A percentile compares a stretch with the other conserved stretches of the same genome.
Conservation (phyloP, 2,329 filamentous ascomycete species). For the Xylaria sp. region DNA sequence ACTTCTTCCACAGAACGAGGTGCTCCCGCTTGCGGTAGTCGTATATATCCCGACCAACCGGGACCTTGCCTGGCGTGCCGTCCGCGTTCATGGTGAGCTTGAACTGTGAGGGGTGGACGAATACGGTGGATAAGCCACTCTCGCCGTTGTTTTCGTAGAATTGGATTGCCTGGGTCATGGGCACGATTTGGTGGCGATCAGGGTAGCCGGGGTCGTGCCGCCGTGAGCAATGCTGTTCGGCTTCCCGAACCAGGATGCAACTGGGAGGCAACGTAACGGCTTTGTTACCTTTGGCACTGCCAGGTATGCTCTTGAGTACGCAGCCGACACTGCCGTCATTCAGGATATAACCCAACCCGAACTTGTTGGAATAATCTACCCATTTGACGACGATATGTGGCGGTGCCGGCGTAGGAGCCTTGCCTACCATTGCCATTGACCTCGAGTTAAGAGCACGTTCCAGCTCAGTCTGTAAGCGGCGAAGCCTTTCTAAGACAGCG, state of each 20-base stretch:
- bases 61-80: constrained; percentile 63
- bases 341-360: constrained; percentile 81
- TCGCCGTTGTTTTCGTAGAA: constrained; percentile 75
- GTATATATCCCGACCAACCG: constrained; percentile 64
- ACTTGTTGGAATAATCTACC: constrained; percentile 89
- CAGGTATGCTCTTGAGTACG: constrained; percentile 59
- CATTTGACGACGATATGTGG: constrained; percentile 74
- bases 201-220: constrained; percentile 57
- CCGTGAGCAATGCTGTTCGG: constrained; percentile 70
- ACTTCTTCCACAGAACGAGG: constrained; percentile 72
- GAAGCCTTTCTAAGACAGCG: constrained; percentile 57
- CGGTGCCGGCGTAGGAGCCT: constrained; percentile 56
- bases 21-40: constrained; percentile 68
- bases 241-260: constrained; percentile 71
- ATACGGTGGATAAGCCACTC: constrained; percentile 63
- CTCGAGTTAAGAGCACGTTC: constrained; percentile 66
- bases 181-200: constrained; percentile 64
- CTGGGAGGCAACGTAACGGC: constrained; percentile 65
- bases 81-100: constrained; percentile 58
- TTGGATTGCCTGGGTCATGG: constrained; percentile 67
- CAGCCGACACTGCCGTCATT: constrained; percentile 82
- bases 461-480: constrained; percentile 60
- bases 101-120: constrained; percentile 66
- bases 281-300: constrained; percentile 51
- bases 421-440: constrained; percentile 62